A percentile compares a stretch with the other conserved stretches of the same genome.
These are phyloP conservation scores for Spinacia oleracea DNA, from an alignment of 179 eudicot species.

Conservation along the genomic window DNA sequence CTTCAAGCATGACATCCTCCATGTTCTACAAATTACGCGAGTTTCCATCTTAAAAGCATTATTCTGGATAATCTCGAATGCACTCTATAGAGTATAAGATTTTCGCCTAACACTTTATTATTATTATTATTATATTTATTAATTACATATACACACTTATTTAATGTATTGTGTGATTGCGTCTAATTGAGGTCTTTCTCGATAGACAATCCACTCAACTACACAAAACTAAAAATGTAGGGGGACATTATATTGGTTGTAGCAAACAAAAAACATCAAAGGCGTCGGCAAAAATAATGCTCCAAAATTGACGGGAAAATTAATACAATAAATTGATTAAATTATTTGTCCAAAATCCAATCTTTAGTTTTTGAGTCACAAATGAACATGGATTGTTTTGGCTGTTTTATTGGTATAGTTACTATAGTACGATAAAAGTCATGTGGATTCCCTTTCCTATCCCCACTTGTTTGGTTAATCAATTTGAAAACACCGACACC, in stretches of 20 bases:
- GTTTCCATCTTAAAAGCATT: too few relatives aligned
- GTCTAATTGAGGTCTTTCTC: background rate
- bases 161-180: too few relatives aligned
- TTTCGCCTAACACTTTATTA: too few relatives aligned
- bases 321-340: too few relatives aligned
- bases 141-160: too few relatives aligned
- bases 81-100: too few relatives aligned
- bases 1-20: too few relatives aligned
- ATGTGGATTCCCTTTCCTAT: background rate
- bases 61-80: too few relatives aligned
- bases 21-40: too few relatives aligned
- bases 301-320: slow-evolving; percentile 10
- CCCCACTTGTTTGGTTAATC: background rate
- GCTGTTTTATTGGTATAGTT: background rate
- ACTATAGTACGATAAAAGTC: background rate
- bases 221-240: background rate
- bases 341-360: background rate
- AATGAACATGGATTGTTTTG: slow-evolving; percentile 22
- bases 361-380: background rate
- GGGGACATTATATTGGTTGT: background rate
- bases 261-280: background rate
- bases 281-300: slow-evolving; percentile 14
- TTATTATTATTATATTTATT: too few relatives aligned
- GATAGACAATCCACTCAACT: background rate
- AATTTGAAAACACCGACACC: background rate